Base-by-base conservation (phyloP, 208 protist genomes). In the Strigomonas culicis region DNA sequence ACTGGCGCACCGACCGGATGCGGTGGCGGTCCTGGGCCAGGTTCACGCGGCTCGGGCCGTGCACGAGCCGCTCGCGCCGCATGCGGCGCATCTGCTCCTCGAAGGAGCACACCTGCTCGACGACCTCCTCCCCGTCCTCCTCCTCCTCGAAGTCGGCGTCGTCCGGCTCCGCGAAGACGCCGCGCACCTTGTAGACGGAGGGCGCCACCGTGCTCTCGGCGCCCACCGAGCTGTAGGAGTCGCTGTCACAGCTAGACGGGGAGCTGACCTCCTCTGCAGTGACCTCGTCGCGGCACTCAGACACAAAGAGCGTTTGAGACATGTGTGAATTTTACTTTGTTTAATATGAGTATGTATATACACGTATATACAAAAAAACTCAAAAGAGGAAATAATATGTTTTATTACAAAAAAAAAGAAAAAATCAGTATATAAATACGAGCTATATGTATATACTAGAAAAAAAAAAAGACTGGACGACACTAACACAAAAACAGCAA, bases 1-100 rank as follows among this genome's bases (percentile, higher is more conserved):
- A 84, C 74, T 94, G 88, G 17, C 74, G 77, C 34, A 60, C 66
- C 4, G 85, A 66, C n/a, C 68, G 60, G 49, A 94, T 73, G 47
- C 75, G 68, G 53, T 86, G 75, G 19, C 74, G 76, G 67, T 89
- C 84, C 56, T 70, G 66, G 28, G 43, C 66, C 25, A 79, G 74
- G 68, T 87, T 67, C 17, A 59, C 71, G 31, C 77, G 66, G 39
- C 53, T 86, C 19, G 80, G 80, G 49, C 77, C 79, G 47, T 81
- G 46, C n/a, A 66, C 53, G n/a, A 83, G 70, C 21, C 22, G 24
- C 24, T 51, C 4, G 17, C 66, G 50, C n/a, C 56, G 53, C 0
- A 21, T n/a, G n/a, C n/a, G n/a, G n/a, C n/a, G n/a, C n/a, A n/a
- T n/a, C n/a, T n/a, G 46, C 4, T 32, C 62, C 51, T 50, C 30